Conservation (phyloP, 805 yeast species). For the Saccharomyces jurei region DNA sequence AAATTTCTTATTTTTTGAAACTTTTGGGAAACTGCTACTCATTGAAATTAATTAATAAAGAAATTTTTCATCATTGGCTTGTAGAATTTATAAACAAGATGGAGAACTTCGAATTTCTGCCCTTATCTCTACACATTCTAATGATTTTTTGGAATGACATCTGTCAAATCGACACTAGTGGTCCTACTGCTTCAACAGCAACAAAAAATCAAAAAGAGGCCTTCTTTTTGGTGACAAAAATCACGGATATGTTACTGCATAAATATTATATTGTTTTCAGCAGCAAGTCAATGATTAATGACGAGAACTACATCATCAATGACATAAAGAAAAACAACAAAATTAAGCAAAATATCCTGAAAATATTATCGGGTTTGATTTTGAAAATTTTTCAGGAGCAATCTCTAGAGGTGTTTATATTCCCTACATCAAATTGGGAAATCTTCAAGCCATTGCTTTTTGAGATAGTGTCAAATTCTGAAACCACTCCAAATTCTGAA, state of each 20-base stretch:
- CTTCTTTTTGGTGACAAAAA: constrained; percentile 47
- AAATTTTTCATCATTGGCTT: constrained; percentile 55
- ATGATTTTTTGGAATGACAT: constrained; percentile 68
- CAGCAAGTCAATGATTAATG: constrained; percentile 30
- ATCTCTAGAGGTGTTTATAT: constrained; percentile 47
- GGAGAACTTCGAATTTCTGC: constrained; percentile 34
- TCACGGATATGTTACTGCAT: constrained; percentile 52
- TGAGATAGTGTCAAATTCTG: constrained; percentile 29
- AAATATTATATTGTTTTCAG: constrained; percentile 35
- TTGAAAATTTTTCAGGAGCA: constrained; percentile 26
- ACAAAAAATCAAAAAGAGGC: constrained; percentile 6
- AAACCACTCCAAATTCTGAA: constrained; percentile 11
- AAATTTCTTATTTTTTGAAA: constrained; percentile 51
- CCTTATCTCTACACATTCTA: constrained; percentile 44
- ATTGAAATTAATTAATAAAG: constrained; percentile 58
- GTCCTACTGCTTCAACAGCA: constrained; percentile 26
- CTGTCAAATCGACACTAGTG: constrained; percentile 26
- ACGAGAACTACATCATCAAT: constrained; percentile 32
- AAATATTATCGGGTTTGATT: constrained; percentile 24
- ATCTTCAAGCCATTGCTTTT: constrained; percentile 42
- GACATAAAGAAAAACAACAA: constrained; percentile 31
- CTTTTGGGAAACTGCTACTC: constrained; percentile 58
- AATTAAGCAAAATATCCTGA: constrained; percentile 22
- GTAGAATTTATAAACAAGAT: constrained; percentile 42
- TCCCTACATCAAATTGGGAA: constrained; percentile 54